Evolutionary conservation across 208 protist species (phyloP).

Genomic region (Naegleria fowleri): DNA sequence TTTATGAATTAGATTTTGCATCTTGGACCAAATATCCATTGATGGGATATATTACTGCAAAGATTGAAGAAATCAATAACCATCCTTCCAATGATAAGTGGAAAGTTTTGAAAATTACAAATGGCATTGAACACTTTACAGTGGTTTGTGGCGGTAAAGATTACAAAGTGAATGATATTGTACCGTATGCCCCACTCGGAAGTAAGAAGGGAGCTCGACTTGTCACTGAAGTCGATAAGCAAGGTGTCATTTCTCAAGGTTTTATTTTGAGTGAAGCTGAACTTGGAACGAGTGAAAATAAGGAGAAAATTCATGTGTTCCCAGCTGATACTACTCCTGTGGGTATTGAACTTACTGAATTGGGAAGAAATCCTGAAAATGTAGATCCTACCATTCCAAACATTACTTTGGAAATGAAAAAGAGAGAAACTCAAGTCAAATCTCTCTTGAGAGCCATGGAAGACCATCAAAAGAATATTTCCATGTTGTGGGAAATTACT

Average conservation of each 20-base stretch:
- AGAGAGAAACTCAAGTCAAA: not conserved
- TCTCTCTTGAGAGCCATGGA: not conserved
- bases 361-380: not conserved
- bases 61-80: constrained; percentile 32
- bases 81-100: constrained; percentile 37
- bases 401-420: not conserved
- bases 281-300: constrained; percentile 5
- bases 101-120: constrained; percentile 32
- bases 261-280: constrained; percentile 39
- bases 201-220: constrained; percentile 31
- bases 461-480: constrained; percentile 1
- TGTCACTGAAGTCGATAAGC: constrained; percentile 30
- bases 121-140: not conserved
- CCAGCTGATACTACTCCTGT: not conserved
- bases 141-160: constrained; percentile 42
- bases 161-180: constrained; percentile 40
- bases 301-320: constrained; percentile 11
- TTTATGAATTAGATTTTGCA: constrained; percentile 30
- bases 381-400: not conserved
- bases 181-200: constrained; percentile 41
- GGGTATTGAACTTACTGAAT: constrained; percentile 32
- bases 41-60: constrained; percentile 35
- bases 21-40: constrained; percentile 36
- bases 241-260: constrained; percentile 35
- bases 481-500: constrained; percentile 35